Evolutionary conservation across 1,284 basidiomycete genomes (phyloP).

Genomic region (Tilletia walkeri): DNA sequence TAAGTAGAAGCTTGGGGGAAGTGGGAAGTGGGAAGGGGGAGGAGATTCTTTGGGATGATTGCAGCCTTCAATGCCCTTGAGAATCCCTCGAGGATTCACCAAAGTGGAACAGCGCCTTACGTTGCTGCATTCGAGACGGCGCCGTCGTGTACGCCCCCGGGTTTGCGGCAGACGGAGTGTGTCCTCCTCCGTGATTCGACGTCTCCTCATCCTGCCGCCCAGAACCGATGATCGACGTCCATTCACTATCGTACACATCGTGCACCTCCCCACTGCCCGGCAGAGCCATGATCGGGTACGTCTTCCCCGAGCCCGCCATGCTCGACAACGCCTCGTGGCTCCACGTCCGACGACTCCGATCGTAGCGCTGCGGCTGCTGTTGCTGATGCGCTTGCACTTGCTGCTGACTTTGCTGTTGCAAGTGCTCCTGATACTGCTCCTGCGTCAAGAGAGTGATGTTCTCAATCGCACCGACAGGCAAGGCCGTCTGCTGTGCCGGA

Average conservation of each 20-base stretch:
- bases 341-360: constrained; percentile 27
- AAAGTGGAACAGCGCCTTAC: constrained; percentile 47
- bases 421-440: constrained; percentile 18
- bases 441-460: constrained; percentile 16
- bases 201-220: neutral
- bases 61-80: too few species aligned
- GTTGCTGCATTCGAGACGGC: constrained; percentile 20
- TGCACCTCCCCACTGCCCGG: constrained; percentile 41
- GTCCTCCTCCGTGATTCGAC: constrained; percentile 18
- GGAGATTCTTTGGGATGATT: too few species aligned
- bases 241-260: constrained; percentile 43
- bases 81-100: constrained; percentile 7
- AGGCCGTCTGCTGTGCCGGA: constrained; percentile 11
- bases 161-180: constrained; percentile 19
- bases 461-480: constrained; percentile 13
- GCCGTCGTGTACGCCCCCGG: neutral
- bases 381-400: neutral
- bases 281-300: constrained; percentile 42
- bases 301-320: constrained; percentile 29
- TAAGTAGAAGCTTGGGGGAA: too few species aligned
- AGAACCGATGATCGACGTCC: constrained; percentile 23
- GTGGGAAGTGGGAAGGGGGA: too few species aligned
- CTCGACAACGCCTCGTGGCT: constrained; percentile 38
- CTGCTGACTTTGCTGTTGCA: constrained; percentile 18
- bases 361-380: neutral